Base-by-base conservation (phyloP, 495 filamentous ascomycete species). In the Cryomyces antarcticus region DNA sequence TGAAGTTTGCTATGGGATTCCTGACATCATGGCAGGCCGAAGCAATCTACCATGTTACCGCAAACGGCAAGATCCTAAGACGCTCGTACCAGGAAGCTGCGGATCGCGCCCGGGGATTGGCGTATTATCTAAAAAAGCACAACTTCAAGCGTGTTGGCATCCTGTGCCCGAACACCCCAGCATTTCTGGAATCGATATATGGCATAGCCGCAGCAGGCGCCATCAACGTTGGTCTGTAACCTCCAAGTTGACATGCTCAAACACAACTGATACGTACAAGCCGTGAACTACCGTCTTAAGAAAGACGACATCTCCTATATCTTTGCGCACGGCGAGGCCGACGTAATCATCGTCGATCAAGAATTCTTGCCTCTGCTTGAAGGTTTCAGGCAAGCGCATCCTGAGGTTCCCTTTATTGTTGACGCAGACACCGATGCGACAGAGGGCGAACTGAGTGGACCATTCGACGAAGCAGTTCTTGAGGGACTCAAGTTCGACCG, bases 231-330 rank as follows among this genome's bases (percentile, higher is more conserved):
- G 74, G 69, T 75, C 41, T 12, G 61, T 42, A 24, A 24, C 1
- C 17, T 31, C 24, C 28, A 24, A 24, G n/a, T 44, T 35, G 11
- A 11, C 12, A 46, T 31, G n/a, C 13, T 13, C 11, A 5, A 41
- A 7, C 11, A 6, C 10, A 24, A 4, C 42, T 44, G 31, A 44
- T 31, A 7, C 30, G 31, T 36, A 35, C 48, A 70, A 6, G 74
- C 75, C 5, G 78, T 86, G n/a, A 97, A 97, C 52, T 89, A 92
- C 57, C 69, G 89, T 5, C 61, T 97, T 24, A 94, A 93, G 56
- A 62, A 70, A 12, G 83, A 85, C 44, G 89, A 97, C 62, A 78
- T 97, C 38, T 57, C 68, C 6, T 97, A 94, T 56, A 95, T 97
- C 38, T 82, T 97, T 48, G 67, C 70, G 2, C 88, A 92, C 57